Base-by-base conservation (phyloP, 1,284 basidiomycete species). In the Phylloporus gajari region DNA sequence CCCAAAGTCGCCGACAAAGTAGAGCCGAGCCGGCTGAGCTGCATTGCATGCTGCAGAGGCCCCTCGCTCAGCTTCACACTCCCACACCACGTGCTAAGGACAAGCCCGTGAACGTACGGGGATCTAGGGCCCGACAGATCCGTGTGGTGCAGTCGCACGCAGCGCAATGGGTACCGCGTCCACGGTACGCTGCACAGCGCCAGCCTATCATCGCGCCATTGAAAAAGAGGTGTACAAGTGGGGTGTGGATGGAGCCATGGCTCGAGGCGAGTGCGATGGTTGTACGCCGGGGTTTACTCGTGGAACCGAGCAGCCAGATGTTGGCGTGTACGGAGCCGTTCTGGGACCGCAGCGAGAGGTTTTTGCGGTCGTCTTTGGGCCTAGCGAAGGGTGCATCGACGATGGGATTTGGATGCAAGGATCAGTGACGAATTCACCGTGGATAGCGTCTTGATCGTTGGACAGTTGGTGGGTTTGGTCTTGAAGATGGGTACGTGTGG, bases 391-490 rank as follows among this genome's bases (percentile, higher is more conserved):
- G 9, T 84, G 76, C 35, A 84, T 67, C 59, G 79, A 76, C 2
- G 74, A 21, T 0, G 85, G 85, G 30, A 87, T 79, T 32, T 72
- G 73, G 25, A 87, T 75, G 40, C 80, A 79, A 0, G 85, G 84
- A 67, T 86, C 84, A 65, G 86, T 77, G 38, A 82, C 77, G 61
- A 85, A 80, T 35, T 79, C 76, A 69, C 85, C 86, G 27, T 73
- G 77, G 62, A 86, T 75, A 27, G 76, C 65, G 12, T 69, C 72
- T 63, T 83, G 72, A 9, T 70, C 62, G 23, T 79, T 79, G 46
- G 72, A 73, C 8, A 82, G 73, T 87, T 86, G 58, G 82, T 82
- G 0, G 83, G 80, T 71, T 85, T 84, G 12, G 72, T 69, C 48
- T 80, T 80, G 73, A 70, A 79, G 3, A 71, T 35, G 60, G 62